Percentiles rank a stretch among this genome's conserved stretches.
phyloP scores from a whole-genome alignment of 208 protist genomes.

The Trypanosoma caninum region DNA sequence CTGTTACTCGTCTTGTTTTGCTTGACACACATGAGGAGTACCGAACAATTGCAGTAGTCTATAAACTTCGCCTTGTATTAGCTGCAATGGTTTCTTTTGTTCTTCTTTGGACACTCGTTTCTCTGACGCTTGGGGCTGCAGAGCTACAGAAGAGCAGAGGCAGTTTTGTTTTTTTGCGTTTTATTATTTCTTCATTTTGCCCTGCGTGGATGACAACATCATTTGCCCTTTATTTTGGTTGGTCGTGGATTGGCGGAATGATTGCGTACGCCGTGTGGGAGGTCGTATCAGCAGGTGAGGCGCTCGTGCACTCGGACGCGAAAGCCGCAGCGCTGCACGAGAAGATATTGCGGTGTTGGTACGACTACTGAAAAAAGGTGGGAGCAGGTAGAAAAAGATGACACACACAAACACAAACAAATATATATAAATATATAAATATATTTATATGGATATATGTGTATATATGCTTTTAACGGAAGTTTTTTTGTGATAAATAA shows the following conservation, averaged over 20 bases:
- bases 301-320: conserved; percentile 2
- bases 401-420: conserved; percentile 1
- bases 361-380: not conserved
- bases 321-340: conserved; percentile 12
- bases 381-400: not conserved
- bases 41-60: conserved; percentile 1
- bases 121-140: conserved; percentile 8
- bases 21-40: conserved; percentile 16
- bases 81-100: conserved; percentile 1
- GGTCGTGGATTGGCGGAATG: conserved; percentile 25
- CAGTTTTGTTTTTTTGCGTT: not conserved
- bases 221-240: conserved; percentile 14
- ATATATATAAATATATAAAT: too few relatives aligned
- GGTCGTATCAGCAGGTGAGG: conserved; percentile 13
- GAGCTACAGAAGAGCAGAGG: conserved; percentile 9
- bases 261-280: conserved; percentile 28
- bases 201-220: conserved; percentile 20
- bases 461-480: too few relatives aligned
- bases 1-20: conserved; percentile 20
- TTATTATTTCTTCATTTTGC: conserved; percentile 3
- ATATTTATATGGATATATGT: too few relatives aligned
- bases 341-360: conserved; percentile 19
- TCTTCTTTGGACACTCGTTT: conserved; percentile 23
- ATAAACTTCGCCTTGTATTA: conserved; percentile 23
- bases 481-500: not conserved